phyloP scores from a whole-genome alignment of 441 rosid species.

The Aleurites moluccanus region DNA sequence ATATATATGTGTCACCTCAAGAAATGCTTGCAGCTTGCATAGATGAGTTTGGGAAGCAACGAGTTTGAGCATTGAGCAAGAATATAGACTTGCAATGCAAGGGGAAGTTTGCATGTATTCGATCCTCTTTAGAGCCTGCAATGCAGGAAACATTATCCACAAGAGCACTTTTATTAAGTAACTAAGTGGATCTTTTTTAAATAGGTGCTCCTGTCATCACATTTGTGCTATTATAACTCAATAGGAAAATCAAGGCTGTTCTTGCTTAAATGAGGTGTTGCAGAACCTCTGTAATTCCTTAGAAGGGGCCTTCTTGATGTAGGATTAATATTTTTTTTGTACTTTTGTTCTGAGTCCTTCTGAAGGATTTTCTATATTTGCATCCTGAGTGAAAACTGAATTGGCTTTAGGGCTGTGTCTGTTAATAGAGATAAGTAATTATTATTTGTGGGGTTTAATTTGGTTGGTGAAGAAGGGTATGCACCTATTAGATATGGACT shows the following conservation, averaged over 20 bases:
- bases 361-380: not conserved
- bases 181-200: not conserved
- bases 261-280: not conserved
- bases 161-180: not conserved
- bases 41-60: not conserved
- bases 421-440: not conserved
- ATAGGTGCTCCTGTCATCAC: not conserved
- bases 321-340: not conserved
- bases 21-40: not conserved
- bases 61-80: not conserved
- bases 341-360: not conserved
- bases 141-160: not conserved
- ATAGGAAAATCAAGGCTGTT: not conserved
- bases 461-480: not conserved
- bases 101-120: not conserved
- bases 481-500: not conserved
- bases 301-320: not conserved
- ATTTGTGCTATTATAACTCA: not conserved
- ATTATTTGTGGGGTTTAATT: not conserved
- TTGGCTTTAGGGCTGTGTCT: not conserved
- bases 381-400: not conserved
- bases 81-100: not conserved
- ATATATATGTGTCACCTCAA: not conserved
- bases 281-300: not conserved
- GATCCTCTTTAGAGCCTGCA: not conserved